Base-by-base conservation (phyloP, 805 yeast genomes). In the Metschnikowia sp. region DNA sequence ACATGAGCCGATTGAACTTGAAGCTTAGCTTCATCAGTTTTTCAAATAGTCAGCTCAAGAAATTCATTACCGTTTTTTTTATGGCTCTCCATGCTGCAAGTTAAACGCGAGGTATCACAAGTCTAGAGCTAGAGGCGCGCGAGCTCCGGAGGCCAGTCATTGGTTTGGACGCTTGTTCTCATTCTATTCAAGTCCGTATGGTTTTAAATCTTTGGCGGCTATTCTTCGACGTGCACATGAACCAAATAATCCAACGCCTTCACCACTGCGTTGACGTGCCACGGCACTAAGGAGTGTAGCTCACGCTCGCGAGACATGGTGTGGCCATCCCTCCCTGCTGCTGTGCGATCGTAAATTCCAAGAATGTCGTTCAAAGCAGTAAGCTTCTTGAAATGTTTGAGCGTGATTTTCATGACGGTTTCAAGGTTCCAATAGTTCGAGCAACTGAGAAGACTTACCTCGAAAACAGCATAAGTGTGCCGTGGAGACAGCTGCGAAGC, bases 241-340 rank as follows among this genome's bases (percentile, higher is more conserved):
- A 80, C 78, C 47, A 86, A 62, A 42, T 75, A 76, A 41, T 75
- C 79, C 57, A 86, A 63, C 53, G 80, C 70, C 55, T 82, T 84
- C 30, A 78, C 73, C 10, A 87, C 94, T 0, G 89, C 82, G 11
- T 78, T 64, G 22, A 86, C 75, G 61, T 87, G 92, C 84, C 90
- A 84, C 26, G 95, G 95, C 2, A 82, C 70, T 34, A 82, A 64
- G 0, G 78, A 38, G 8, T 48, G 44, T 12, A 54, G 49, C 22
- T 34, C 52, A 36, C 10, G 42, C 31, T 35, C 40, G 38, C 19
- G 42, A 11, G 32, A 19, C 18, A 5, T 36, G 39, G 31, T 45
- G 46, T 15, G 40, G 60, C 26, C n/a, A 8, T 42, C 51, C 18
- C 13, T 30, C 10, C 11, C 8, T 4, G 28, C 30, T 30, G 40